Base-by-base conservation (phyloP, 495 filamentous ascomycete species). In the Lepidopterella palustris region DNA sequence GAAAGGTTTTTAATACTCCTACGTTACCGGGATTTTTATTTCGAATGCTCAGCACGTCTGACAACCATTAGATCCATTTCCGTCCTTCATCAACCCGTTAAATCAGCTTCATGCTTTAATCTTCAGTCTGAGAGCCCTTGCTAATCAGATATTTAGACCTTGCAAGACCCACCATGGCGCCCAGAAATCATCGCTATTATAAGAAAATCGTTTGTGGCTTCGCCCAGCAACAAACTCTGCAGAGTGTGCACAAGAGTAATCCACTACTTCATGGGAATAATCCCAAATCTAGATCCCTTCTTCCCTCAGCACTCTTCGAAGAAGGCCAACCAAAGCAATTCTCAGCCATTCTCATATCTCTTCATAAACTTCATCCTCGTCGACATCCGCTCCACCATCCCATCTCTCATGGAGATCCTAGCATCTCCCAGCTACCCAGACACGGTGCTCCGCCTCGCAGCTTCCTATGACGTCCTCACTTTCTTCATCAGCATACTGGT, bases 381-480 rank as follows among this genome's bases (percentile, higher is more conserved):
- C 47, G 83, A 87, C 71, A 68, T 87, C 27, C 82, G 81, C 45
- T 76, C 82, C 28, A 80, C 82, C 5, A 74, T 86, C 50, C 85
- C 85, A 5, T 72, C 78, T 4, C 72, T 88, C 1, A 71, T 86
- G n/a, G 71, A 76, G 28, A 73, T 77, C 32, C 76, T 84, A 28
- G 77, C 80, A 61, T 75, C 68, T 39, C 68, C 76, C 4, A 65
- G 70, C 3, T 86, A 87, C 65, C 61, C 68, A 4, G 47, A 54
- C 3, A 74, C 69, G 20, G 73, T 82, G 0, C 71, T 71, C n/a
- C 79, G 82, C 4, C 75, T 87, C 20, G 72, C 78, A 8, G 77
- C 80, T n/a, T 75, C 76, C 28, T 85, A 80, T 67, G 81, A 85
- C 63, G 70, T 85, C 26, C 53, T 85, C 27, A 77, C 80, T 20